A percentile compares a stretch with the other conserved stretches of the same genome.
phyloP scores from a whole-genome alignment of 2,329 filamentous ascomycete genomes.

The Colletotrichum cereale region DNA sequence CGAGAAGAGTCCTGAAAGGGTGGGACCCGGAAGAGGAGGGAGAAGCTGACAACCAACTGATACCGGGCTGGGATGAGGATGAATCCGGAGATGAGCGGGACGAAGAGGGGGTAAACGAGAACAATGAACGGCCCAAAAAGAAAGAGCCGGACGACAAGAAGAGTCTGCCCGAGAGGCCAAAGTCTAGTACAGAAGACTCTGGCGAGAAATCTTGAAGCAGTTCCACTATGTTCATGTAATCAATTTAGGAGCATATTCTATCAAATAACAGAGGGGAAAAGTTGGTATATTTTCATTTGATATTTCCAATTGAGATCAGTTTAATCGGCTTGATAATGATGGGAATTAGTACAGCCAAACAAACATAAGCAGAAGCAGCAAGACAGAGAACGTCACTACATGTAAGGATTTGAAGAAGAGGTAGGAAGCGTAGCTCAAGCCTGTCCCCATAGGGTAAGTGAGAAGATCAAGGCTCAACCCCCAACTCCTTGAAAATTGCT shows the following conservation, averaged over 20 bases:
- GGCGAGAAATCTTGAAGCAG: background rate
- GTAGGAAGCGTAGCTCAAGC: background rate
- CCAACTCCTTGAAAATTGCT: slow-evolving; percentile 29
- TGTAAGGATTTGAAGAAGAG: background rate
- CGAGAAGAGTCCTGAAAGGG: slow-evolving; percentile 51
- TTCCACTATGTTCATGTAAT: too few species aligned
- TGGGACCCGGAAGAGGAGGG: slow-evolving; percentile 54
- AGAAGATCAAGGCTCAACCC: background rate
- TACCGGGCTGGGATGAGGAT: slow-evolving; percentile 52
- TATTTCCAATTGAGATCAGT: too few species aligned
- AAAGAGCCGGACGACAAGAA: background rate
- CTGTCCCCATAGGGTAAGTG: background rate
- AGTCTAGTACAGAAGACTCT: background rate
- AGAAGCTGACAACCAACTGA: slow-evolving; percentile 57
- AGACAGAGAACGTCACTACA: background rate
- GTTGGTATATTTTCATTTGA: too few species aligned
- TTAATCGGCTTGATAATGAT: background rate
- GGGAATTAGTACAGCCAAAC: background rate
- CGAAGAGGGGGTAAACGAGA: background rate
- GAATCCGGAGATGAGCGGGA: background rate
- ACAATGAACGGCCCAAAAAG: background rate
- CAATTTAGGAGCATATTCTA: background rate
- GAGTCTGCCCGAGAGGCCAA: slow-evolving; percentile 9
- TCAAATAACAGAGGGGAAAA: background rate
- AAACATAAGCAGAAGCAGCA: too few species aligned